Conservation (phyloP, 257 asterid genomes). For the Penstemon eatonii region DNA sequence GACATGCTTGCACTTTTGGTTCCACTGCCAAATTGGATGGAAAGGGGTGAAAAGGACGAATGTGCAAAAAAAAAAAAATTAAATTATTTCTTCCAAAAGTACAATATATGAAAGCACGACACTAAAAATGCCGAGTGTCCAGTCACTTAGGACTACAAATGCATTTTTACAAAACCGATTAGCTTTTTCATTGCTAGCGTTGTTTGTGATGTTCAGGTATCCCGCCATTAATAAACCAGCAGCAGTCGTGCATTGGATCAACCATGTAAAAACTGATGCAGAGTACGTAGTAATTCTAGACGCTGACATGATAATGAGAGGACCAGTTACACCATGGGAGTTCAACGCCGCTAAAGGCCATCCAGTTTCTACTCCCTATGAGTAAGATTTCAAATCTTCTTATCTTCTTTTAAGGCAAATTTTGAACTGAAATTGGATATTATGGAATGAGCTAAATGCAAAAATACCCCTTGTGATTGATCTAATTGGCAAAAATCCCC, state of each 20-base stretch:
- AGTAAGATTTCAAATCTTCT: slow-evolving; percentile 46
- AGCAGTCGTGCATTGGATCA: slow-evolving; percentile 93
- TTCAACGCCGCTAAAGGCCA: slow-evolving; percentile 74
- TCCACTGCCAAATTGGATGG: background rate
- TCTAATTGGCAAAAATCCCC: too few species aligned
- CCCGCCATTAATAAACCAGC: slow-evolving; percentile 98
- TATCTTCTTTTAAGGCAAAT: background rate
- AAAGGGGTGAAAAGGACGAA: too few species aligned
- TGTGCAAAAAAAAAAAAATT: too few species aligned
- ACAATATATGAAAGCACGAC: too few species aligned
- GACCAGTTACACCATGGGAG: slow-evolving; percentile 95
- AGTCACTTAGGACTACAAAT: background rate
- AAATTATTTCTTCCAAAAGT: too few species aligned
- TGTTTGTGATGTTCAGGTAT: slow-evolving; percentile 59
- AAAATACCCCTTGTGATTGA: too few species aligned
- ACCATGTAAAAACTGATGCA: slow-evolving; percentile 88
- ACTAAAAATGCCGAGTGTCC: too few species aligned
- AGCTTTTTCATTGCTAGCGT: background rate
- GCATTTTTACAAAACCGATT: background rate
- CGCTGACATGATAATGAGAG: slow-evolving; percentile 96
- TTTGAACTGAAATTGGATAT: background rate
- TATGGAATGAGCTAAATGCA: too few species aligned
- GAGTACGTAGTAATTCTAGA: slow-evolving; percentile 85
- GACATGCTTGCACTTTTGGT: background rate
- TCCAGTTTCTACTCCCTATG: slow-evolving; percentile 95